Conservation (phyloP, 805 yeast genomes). For the Metschnikowia shivogae region DNA sequence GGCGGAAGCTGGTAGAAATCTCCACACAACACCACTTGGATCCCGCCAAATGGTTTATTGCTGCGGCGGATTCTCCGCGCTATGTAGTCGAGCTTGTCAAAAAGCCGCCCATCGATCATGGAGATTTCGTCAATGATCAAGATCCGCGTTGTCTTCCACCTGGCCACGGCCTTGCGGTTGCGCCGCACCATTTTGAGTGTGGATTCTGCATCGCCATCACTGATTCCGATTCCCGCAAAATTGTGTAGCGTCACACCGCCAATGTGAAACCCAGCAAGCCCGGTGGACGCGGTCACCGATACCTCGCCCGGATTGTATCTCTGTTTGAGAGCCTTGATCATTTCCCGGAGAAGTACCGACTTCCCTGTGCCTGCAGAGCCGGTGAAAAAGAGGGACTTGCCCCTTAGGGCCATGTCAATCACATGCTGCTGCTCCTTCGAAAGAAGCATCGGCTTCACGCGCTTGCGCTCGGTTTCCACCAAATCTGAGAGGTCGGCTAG, state of each 20-base stretch:
- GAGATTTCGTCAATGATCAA: slow-evolving; percentile 90
- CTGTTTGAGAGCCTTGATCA: slow-evolving; percentile 42
- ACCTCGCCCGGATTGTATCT: slow-evolving; percentile 47
- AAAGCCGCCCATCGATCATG: slow-evolving; percentile 79
- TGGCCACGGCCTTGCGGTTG: slow-evolving; percentile 38
- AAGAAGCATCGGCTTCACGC: slow-evolving; percentile 34
- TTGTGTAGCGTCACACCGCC: slow-evolving; percentile 88
- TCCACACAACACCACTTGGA: slow-evolving; percentile 87
- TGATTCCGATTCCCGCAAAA: slow-evolving; percentile 83
- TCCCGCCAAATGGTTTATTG: slow-evolving; percentile 82
- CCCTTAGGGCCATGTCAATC: slow-evolving; percentile 54
- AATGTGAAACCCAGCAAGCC: slow-evolving; percentile 90
- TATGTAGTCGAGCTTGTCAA: slow-evolving; percentile 68
- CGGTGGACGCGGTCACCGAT: slow-evolving; percentile 94
- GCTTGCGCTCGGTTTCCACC: slow-evolving; percentile 16
- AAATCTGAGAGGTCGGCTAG: neutral
- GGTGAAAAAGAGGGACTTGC: slow-evolving; percentile 62
- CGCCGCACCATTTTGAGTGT: slow-evolving; percentile 48
- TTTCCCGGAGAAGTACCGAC: slow-evolving; percentile 59
- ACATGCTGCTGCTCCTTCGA: slow-evolving; percentile 62
- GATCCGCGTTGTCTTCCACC: slow-evolving; percentile 69
- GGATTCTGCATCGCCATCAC: slow-evolving; percentile 45
- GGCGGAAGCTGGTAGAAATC: slow-evolving; percentile 97
- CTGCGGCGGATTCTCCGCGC: slow-evolving; percentile 57
- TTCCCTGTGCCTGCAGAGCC: slow-evolving; percentile 91